Percentiles rank a stretch among this genome's conserved stretches.
Conservation (phyloP, 73 alveolate species). For the Durusdinium trenchii region DNA sequence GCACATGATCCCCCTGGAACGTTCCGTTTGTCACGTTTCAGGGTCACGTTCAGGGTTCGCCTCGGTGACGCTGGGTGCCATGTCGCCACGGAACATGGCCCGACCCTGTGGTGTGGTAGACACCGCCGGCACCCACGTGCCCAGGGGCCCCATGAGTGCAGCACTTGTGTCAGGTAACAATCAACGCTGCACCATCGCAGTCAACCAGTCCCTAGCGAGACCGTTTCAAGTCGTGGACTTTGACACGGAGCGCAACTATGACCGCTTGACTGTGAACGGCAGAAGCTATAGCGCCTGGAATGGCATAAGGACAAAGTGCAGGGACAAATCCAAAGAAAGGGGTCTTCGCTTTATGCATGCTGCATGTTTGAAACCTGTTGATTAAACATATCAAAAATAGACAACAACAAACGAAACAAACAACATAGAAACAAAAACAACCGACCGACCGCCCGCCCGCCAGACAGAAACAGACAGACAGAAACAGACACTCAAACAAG, state of each 20-base stretch:
- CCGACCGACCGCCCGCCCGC: too few species aligned
- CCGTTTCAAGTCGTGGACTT: slow-evolving; percentile 37
- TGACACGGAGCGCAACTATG: slow-evolving; percentile 25
- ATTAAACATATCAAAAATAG: neutral
- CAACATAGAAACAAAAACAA: neutral
- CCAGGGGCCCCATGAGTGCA: too few species aligned
- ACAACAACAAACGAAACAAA: neutral
- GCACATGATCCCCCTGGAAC: too few species aligned
- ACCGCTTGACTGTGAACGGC: slow-evolving; percentile 33
- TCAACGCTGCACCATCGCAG: slow-evolving; percentile 19
- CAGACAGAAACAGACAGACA: too few species aligned
- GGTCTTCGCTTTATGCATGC: neutral
- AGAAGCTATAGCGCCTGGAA: neutral
- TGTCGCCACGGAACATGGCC: too few species aligned
- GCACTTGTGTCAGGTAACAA: too few species aligned
- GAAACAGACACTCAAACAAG: too few species aligned
- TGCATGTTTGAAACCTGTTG: neutral
- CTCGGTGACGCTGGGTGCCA: too few species aligned
- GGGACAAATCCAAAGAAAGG: neutral
- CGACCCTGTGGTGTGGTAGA: too few species aligned
- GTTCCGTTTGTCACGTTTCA: too few species aligned
- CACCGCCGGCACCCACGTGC: too few species aligned
- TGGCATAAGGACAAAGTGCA: neutral
- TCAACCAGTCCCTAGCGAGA: neutral
- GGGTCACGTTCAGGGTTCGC: too few species aligned